These are phyloP conservation scores for Coccomyxa sp. DNA, from an alignment of 139 green algal genomes.

Conservation along the genomic window DNA sequence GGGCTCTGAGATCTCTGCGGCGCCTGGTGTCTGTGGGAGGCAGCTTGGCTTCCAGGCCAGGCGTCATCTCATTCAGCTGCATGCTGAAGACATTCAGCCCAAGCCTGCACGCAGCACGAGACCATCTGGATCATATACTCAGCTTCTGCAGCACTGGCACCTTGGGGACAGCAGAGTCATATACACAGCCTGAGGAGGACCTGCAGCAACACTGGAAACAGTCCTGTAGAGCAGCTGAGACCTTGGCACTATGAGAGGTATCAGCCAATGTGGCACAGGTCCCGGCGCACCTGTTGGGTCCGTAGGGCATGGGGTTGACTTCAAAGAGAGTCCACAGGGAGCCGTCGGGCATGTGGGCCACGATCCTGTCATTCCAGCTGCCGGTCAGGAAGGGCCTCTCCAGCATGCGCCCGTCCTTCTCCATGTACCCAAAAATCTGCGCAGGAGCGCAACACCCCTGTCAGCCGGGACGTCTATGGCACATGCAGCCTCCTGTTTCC, in stretches of 20 bases:
- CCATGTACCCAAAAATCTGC: not conserved
- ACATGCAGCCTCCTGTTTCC: too few species aligned
- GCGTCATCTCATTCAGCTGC: not conserved
- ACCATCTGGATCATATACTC: not conserved
- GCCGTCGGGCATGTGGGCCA: not conserved
- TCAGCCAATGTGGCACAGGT: too few species aligned
- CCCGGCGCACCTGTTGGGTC: not conserved
- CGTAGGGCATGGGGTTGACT: not conserved
- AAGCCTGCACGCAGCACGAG: not conserved
- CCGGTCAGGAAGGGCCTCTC: not conserved
- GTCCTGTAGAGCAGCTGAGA: not conserved
- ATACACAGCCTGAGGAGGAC: not conserved
- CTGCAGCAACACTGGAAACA: not conserved
- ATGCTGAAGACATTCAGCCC: not conserved
- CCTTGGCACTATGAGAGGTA: too few species aligned
- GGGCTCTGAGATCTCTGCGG: not conserved
- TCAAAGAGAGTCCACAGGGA: not conserved
- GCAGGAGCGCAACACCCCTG: too few species aligned
- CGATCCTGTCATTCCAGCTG: not conserved
- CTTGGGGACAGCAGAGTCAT: not conserved
- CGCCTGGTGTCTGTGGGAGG: constrained; percentile 4
- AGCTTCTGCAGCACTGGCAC: not conserved
- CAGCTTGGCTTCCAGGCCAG: not conserved
- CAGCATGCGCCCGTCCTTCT: not conserved
- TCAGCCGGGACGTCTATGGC: too few species aligned